Conservation (phyloP, 495 filamentous ascomycete genomes). For the Xylaria castorea region DNA sequence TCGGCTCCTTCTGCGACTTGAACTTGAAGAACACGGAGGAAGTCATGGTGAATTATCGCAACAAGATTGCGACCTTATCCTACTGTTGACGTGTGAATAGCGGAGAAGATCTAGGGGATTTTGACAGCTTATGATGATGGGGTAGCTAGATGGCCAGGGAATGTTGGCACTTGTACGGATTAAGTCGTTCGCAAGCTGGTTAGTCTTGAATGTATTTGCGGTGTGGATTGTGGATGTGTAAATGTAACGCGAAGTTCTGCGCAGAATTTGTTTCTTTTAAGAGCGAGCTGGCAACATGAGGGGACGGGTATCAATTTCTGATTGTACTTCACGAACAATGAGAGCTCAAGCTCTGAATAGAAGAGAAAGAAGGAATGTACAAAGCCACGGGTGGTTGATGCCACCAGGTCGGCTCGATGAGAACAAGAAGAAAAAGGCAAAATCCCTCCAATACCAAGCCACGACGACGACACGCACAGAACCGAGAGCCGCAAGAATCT, state of each 20-base stretch:
- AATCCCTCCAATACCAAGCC: conserved; percentile 38
- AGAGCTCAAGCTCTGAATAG: conserved; percentile 40
- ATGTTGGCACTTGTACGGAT: conserved; percentile 30
- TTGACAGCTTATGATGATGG: conserved; percentile 30
- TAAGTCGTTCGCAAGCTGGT: conserved; percentile 31
- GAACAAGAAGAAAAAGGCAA: conserved; percentile 37
- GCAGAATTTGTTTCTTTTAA: conserved; percentile 46
- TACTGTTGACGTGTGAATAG: conserved; percentile 21
- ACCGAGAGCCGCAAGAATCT: conserved; percentile 40
- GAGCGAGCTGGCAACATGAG: conserved; percentile 44
- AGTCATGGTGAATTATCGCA: conserved; percentile 69
- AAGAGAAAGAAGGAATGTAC: conserved; percentile 51
- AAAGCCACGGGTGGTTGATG: conserved; percentile 46
- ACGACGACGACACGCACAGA: conserved; percentile 29
- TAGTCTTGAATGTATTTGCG: conserved; percentile 39
- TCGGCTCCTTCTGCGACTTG: conserved; percentile 97
- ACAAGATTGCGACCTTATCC: conserved; percentile 32
- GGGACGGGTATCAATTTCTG: conserved; percentile 64
- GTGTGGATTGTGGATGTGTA: conserved; percentile 21
- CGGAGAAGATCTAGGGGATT: conserved; percentile 1
- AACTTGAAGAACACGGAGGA: conserved; percentile 99
- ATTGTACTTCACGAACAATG: conserved; percentile 60
- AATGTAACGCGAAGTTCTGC: conserved; percentile 36
- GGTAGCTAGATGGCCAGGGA: conserved; percentile 39
- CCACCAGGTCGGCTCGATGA: conserved; percentile 40